These are phyloP conservation scores for Taiozyma sp. DNA, from an alignment of 1,139 yeast species.

Conservation along the genomic window DNA sequence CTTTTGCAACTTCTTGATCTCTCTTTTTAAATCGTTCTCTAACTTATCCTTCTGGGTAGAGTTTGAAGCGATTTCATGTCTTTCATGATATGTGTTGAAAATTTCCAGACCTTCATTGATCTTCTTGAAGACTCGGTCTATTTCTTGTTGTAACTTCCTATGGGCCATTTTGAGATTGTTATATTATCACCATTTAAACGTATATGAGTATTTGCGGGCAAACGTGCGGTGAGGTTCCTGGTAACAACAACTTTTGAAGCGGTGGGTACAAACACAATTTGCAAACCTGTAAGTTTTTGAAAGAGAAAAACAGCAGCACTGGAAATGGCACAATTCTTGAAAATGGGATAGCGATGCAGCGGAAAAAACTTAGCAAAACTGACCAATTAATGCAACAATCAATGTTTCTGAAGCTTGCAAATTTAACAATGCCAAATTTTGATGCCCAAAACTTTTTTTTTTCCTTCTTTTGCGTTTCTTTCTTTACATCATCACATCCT, in stretches of 20 bases:
- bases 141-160: constrained; percentile 68
- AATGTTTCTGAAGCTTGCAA: neutral
- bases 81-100: constrained; percentile 66
- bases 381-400: neutral
- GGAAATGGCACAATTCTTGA: neutral
- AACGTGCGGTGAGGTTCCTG: neutral
- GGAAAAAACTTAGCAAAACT: neutral
- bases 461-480: neutral
- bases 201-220: neutral
- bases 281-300: neutral
- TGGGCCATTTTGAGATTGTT: constrained; percentile 47
- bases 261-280: neutral
- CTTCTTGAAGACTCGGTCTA: constrained; percentile 75
- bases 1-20: constrained; percentile 68
- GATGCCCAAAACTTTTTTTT: neutral
- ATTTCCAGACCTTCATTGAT: constrained; percentile 68
- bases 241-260: neutral
- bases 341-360: neutral
- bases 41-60: constrained; percentile 70
- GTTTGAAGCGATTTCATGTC: constrained; percentile 57
- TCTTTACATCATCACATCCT: neutral
- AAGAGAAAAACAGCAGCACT: neutral
- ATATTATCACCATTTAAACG: constrained; percentile 6
- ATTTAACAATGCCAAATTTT: neutral
- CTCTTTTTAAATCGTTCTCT: constrained; percentile 67